Conservation (phyloP, 345 rosid species). For the Raphanus raphanistrum region DNA sequence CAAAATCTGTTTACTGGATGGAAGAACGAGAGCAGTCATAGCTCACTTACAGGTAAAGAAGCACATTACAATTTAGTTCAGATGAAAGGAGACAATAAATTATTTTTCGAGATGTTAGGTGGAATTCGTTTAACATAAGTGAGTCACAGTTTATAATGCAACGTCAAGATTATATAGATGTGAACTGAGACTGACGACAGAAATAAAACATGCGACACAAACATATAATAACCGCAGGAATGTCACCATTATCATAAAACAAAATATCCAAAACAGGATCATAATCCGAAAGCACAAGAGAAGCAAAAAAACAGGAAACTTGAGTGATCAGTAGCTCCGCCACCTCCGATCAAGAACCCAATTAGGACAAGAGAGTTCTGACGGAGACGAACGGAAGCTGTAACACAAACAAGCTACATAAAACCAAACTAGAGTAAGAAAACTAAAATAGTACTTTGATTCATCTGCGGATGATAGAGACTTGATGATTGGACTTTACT, state of each 20-base stretch:
- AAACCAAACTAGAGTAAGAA: neutral
- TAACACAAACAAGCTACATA: neutral
- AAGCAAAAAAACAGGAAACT: neutral
- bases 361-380: constrained; percentile 9
- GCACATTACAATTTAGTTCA: neutral
- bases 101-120: too few species aligned
- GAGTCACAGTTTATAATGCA: neutral
- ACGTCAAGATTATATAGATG: neutral
- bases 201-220: neutral
- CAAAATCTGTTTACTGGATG: too few species aligned
- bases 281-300: neutral
- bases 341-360: constrained; percentile 42
- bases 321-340: neutral
- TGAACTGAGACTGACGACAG: neutral
- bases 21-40: too few species aligned
- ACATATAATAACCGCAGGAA: constrained; percentile 12
- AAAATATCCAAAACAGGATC: neutral
- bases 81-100: too few species aligned
- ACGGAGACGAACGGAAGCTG: neutral
- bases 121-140: neutral
- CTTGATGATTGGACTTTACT: constrained; percentile 39
- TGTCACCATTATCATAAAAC: neutral
- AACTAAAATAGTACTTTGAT: neutral
- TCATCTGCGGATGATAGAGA: constrained; percentile 2
- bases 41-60: too few species aligned